Base-by-base conservation (phyloP, 805 yeast genomes). In the Torulaspora delbrueckii region DNA sequence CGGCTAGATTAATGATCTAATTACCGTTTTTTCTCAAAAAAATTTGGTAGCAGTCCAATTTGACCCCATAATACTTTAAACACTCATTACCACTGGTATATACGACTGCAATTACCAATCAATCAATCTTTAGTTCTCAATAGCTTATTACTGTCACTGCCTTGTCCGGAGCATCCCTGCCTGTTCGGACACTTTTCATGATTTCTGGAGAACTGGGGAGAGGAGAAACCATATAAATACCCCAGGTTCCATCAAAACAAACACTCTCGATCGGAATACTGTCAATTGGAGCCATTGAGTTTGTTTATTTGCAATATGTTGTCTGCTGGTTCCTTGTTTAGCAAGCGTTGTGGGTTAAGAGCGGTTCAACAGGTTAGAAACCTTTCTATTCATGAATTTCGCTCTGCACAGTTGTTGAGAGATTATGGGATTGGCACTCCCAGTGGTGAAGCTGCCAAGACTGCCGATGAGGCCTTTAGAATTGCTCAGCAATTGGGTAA, bases 341-440 rank as follows among this genome's bases (percentile, higher is more conserved):
- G 52, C 35, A 43, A 41, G 31, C 52, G 49, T 40, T 43, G 42
- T 22, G 40, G 44, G 25, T 39, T 42, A 27, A 35, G 45, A 18
- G 49, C 38, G 16, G 33, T 34, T n/a, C 50, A 49, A 40, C 63
- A 48, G 35, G 45, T 44, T 60, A 87, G 99, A 77, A 74, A 73
- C 73, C 74, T 93, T 59, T 89, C 97, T 13, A 81, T 93, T 57
- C 99, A 93, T 66, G 99, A 93, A 73, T 93, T 71, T 81, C 87
- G 97, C 69, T 86, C 97, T 26, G 96, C 98, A 42, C 85, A 84
- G 52, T 72, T 93, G 47, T 79, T 93, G 61, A 78, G 82, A 67
- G 56, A 76, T 40, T 91, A 89, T 73, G 96, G 90, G 52, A 82
- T 93, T 41, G 89, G 88, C 54, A 90, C 88, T 40, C 99, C 99